phyloP scores from a whole-genome alignment of 495 filamentous ascomycete genomes.

The Penicillium ochrochloron region DNA sequence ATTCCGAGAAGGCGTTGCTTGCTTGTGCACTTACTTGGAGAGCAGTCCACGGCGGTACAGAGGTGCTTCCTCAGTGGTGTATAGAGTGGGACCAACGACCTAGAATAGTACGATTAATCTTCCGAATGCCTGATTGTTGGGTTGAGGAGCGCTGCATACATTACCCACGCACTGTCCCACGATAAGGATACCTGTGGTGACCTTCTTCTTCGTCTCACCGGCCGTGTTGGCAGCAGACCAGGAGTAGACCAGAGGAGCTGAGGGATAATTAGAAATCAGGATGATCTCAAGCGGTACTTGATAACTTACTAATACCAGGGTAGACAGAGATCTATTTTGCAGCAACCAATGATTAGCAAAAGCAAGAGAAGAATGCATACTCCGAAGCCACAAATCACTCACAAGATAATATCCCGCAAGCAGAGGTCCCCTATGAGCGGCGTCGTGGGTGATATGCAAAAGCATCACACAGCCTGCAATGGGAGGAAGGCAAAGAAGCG shows the following conservation, averaged over 20 bases:
- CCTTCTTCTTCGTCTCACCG: conserved; percentile 67
- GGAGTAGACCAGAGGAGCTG: conserved; percentile 64
- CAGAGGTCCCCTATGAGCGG: conserved; percentile 50
- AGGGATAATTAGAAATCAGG: not conserved
- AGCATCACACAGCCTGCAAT: conserved; percentile 62
- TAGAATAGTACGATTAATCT: conserved; percentile 16
- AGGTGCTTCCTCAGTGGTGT: conserved; percentile 58
- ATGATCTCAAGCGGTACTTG: not conserved
- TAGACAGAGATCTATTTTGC: conserved; percentile 55
- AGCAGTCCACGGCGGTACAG: conserved; percentile 58
- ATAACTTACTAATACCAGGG: conserved; percentile 54
- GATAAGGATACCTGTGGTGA: conserved; percentile 60
- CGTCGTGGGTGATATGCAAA: conserved; percentile 51
- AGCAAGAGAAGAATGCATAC: not conserved
- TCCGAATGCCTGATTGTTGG: not conserved
- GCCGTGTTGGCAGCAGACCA: conserved; percentile 67
- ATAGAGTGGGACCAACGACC: conserved; percentile 64
- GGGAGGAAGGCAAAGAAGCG: conserved; percentile 58
- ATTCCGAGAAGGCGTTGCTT: not conserved
- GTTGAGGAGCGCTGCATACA: conserved; percentile 38
- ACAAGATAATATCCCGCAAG: conserved; percentile 63
- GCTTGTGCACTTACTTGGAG: conserved; percentile 44
- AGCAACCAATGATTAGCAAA: conserved; percentile 7
- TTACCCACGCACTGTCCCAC: conserved; percentile 64
- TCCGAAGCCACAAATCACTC: conserved; percentile 15